These are phyloP conservation scores for Ogataea kodamae DNA, from an alignment of 805 yeast genomes.

Conservation along the genomic window DNA sequence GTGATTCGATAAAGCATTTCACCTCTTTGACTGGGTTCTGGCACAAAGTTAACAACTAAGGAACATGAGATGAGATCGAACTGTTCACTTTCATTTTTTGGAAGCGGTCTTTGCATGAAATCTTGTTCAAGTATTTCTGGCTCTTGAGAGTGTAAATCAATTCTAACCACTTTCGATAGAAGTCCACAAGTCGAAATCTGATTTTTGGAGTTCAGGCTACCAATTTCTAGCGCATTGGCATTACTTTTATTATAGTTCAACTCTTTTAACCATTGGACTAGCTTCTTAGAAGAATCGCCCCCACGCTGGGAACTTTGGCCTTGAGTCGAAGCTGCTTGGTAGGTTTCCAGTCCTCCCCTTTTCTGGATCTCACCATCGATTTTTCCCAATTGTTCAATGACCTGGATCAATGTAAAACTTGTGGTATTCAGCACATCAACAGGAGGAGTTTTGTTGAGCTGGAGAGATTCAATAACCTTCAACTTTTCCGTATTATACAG, in stretches of 20 bases:
- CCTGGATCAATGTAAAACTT: constrained; percentile 6
- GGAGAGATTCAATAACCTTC: constrained; percentile 12
- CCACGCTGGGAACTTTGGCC: constrained; percentile 82
- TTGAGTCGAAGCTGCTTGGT: constrained; percentile 80
- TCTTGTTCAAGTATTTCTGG: constrained; percentile 73
- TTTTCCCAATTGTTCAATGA: constrained; percentile 40
- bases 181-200: constrained; percentile 56
- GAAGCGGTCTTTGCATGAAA: constrained; percentile 74
- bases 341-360: constrained; percentile 73
- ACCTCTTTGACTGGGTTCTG: constrained; percentile 67
- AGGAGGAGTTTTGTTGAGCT: constrained; percentile 27
- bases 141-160: constrained; percentile 80
- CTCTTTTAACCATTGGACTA: constrained; percentile 67
- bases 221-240: constrained; percentile 69
- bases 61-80: constrained; percentile 78
- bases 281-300: constrained; percentile 83
- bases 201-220: constrained; percentile 70
- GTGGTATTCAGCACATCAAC: constrained; percentile 12
- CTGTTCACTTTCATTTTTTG: constrained; percentile 40
- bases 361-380: constrained; percentile 59
- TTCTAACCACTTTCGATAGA: constrained; percentile 52
- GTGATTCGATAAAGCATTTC: constrained; percentile 65
- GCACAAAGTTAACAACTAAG: constrained; percentile 84
- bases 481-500: constrained; percentile 14
- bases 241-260: constrained; percentile 13